Evolutionary conservation across 179 eudicot genomes (phyloP), one percentile per base, ranked within the genome.

Genomic region (Gypsophila paniculata): DNA sequence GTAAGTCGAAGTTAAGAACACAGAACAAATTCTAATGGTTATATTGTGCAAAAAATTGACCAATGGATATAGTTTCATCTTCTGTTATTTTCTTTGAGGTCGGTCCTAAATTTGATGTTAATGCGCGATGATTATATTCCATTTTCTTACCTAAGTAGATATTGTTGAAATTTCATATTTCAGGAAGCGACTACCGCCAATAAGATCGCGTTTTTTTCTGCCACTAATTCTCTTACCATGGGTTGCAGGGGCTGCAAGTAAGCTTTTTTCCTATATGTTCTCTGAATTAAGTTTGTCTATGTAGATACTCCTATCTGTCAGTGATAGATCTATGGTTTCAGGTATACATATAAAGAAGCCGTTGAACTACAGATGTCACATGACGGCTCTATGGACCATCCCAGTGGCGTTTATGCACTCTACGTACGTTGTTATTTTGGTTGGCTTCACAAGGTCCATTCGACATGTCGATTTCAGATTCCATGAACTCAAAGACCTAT

Each of bases 401-500:
- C 94, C 96, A 60, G 71, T 81, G 70, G 81, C 83, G 65, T 77
- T 82, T 80, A 77, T 92, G 62, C 98, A 90, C 62, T 84, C 82
- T 10, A 23, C 82, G 61, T 92, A 92, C 72, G 84, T 92, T 77
- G 85, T 77, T 70, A 81, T 81, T 70, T 80, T 92, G 85, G 79
- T 92, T 72, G 85, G 83, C 65, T 80, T 88, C 48, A 83, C 94
- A 6, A 73, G 84, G 76, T 89, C 92, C 63, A 77, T 92, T 76
- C 94, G 65, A 61, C 96, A 88, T 76, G 81, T 92, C 42, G 88
- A 92, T 60, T 92, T 92, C 74, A 87, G 89, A 79, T 92, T 92
- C 75, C 88, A 88, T 61, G 98, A 92, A 77, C 96, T 92, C 81
- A 90, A 87, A 81, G 98, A 88, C 81, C 98, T 92, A 25, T 87